These are phyloP conservation scores for Fusarium nisikadoi DNA, from an alignment of 2,329 filamentous ascomycete genomes.

Conservation along the genomic window DNA sequence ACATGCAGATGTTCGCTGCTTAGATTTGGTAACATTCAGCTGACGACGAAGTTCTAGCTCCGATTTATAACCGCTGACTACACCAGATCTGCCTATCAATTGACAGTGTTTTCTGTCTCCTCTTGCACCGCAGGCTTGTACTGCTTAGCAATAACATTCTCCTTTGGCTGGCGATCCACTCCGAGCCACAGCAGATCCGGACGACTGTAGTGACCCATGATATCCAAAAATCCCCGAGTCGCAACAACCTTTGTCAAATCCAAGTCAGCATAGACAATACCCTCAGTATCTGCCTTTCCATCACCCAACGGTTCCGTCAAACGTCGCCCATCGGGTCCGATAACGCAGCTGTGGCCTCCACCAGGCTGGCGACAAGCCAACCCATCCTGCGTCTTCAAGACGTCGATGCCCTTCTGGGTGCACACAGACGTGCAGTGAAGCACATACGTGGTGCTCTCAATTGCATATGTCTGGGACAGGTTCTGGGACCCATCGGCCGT, in stretches of 20 bases:
- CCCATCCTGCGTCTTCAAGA: conserved; percentile 55
- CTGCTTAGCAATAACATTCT: conserved; percentile 23
- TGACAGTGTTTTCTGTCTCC: not conserved
- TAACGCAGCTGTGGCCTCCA: conserved; percentile 37
- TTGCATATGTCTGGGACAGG: conserved; percentile 64
- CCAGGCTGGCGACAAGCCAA: conserved; percentile 38
- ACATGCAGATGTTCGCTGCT: not conserved
- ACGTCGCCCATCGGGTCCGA: conserved; percentile 39
- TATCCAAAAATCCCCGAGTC: conserved; percentile 53
- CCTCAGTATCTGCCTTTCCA: conserved; percentile 48
- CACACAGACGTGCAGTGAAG: conserved; percentile 51
- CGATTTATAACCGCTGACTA: not conserved
- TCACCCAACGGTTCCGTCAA: conserved; percentile 28
- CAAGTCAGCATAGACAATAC: conserved; percentile 62
- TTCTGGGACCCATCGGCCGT: conserved; percentile 51
- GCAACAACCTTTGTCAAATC: conserved; percentile 56
- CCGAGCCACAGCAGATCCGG: conserved; percentile 55
- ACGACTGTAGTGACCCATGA: conserved; percentile 49
- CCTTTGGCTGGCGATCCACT: conserved; percentile 33
- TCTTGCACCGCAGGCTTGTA: conserved; percentile 9
- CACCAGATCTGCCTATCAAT: not conserved
- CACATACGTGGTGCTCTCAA: conserved; percentile 66
- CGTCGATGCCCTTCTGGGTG: conserved; percentile 52
- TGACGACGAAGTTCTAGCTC: not conserved
- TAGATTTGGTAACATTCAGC: not conserved